Evolutionary conservation across 768 basidiomycete genomes (phyloP), one percentile per base, ranked within the genome.

Genomic region (Termitomyces sp.): DNA sequence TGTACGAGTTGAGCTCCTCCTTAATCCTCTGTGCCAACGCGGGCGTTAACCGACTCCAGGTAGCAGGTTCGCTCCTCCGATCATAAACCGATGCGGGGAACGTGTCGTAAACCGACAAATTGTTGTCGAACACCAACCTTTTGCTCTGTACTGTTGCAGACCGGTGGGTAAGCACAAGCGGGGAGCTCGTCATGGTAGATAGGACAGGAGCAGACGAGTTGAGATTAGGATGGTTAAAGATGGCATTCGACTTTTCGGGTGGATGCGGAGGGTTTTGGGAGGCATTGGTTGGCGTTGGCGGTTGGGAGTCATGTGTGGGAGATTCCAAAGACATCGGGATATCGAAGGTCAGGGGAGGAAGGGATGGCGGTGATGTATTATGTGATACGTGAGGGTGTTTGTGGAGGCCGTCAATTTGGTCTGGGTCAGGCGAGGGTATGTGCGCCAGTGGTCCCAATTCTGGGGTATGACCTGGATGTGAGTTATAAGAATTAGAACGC

Each of bases 1-100:
- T 98, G 74, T 91, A 98, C 53, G 92, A 93, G 73, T 99, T 99
- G 50, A 99, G 77, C 73, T 96, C 93, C 74, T 96, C 94, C 80
- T 99, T 99, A 71, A 99, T 98, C 63, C 88, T 81, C 77, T 98
- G 93, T 38, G 96, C 96, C 64, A 98, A 76, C 54, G 89, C 86
- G 41, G 96, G 97, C 50, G 97, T 99, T 64, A 99, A 73, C 38
- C 91, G 82, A 73, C 95, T 98, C 86, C 94, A 98, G 25, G 96
- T 98, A 44, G 94, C 95, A 20, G 93, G 94, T 71, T 98, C 96
- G 62, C 92, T 94, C 64, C 94, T 79, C 50, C 97, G 80, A 73
- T 99, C 96, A 73, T 99, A 99, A 57, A 93, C 88, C 31, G 82
- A 77, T 20, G 91, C 71, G 42, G 92, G 85, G 77, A 97, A 98